These are phyloP conservation scores for Coemansia sp. DNA, from an alignment of 192 early-diverging fungal genomes.

Conservation along the genomic window DNA sequence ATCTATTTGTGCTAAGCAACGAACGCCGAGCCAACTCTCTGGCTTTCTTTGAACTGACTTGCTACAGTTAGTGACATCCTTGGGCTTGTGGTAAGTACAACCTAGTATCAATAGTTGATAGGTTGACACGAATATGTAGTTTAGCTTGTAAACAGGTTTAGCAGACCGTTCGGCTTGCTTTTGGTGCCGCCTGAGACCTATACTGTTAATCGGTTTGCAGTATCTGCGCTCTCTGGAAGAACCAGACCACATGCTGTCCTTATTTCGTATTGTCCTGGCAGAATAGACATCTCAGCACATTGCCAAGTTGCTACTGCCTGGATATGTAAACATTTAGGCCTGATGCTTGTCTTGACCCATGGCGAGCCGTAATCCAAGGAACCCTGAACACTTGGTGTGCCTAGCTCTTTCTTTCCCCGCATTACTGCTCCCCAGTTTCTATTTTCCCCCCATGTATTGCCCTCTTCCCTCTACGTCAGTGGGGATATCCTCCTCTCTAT, in stretches of 20 bases:
- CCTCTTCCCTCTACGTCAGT: background rate
- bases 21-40: background rate
- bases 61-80: background rate
- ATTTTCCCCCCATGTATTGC: background rate
- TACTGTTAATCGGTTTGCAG: background rate
- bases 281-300: background rate
- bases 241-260: background rate
- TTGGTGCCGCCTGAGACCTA: background rate
- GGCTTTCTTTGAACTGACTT: background rate
- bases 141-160: background rate
- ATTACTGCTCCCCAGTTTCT: slow-evolving; percentile 5
- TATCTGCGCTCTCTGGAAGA: background rate
- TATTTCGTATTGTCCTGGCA: background rate
- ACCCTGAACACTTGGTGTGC: background rate
- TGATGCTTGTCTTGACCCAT: background rate
- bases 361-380: background rate
- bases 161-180: background rate
- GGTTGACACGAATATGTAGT: background rate
- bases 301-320: background rate
- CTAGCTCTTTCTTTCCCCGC: background rate
- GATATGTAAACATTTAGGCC: background rate
- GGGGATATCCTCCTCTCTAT: background rate
- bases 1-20: background rate
- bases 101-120: background rate
- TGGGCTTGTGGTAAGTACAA: slow-evolving; percentile 8